A percentile compares a stretch with the other conserved stretches of the same genome.
These are phyloP conservation scores for Fraxinus sp. DNA, from an alignment of 305 asterid species.

Conservation along the genomic window DNA sequence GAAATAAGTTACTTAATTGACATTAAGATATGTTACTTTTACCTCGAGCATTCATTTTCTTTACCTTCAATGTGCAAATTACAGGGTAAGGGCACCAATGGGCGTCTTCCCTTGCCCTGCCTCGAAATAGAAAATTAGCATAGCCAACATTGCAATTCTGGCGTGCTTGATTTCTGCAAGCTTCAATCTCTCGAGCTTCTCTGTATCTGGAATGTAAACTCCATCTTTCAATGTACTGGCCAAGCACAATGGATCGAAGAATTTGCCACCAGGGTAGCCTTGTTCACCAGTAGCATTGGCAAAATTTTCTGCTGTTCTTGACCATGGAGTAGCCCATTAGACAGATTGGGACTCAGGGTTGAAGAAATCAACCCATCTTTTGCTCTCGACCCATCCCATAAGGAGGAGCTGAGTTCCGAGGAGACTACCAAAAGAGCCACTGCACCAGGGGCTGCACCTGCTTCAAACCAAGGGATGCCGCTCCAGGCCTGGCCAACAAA, in stretches of 20 bases:
- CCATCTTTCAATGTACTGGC: conserved; percentile 46
- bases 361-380: conserved; percentile 59
- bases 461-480: conserved; percentile 54
- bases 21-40: not conserved
- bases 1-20: not conserved
- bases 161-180: conserved; percentile 55
- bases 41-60: conserved; percentile 12
- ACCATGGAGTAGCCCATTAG: conserved; percentile 62
- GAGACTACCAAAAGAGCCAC: conserved; percentile 51
- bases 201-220: conserved; percentile 39
- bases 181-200: conserved; percentile 52
- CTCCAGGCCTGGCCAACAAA: conserved; percentile 57
- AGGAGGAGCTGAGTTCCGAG: conserved; percentile 50
- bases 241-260: conserved; percentile 42
- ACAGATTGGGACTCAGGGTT: conserved; percentile 47
- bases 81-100: conserved; percentile 55
- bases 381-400: conserved; percentile 61
- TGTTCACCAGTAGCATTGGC: conserved; percentile 47
- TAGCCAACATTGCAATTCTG: conserved; percentile 54
- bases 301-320: conserved; percentile 45
- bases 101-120: conserved; percentile 62
- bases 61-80: conserved; percentile 23
- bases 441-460: conserved; percentile 58
- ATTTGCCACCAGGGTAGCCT: conserved; percentile 57
- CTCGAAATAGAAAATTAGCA: conserved; percentile 53